A percentile compares a stretch with the other conserved stretches of the same genome.
Evolutionary conservation across 306 rosid species (phyloP).

Genomic region (Cicer arietinum): DNA sequence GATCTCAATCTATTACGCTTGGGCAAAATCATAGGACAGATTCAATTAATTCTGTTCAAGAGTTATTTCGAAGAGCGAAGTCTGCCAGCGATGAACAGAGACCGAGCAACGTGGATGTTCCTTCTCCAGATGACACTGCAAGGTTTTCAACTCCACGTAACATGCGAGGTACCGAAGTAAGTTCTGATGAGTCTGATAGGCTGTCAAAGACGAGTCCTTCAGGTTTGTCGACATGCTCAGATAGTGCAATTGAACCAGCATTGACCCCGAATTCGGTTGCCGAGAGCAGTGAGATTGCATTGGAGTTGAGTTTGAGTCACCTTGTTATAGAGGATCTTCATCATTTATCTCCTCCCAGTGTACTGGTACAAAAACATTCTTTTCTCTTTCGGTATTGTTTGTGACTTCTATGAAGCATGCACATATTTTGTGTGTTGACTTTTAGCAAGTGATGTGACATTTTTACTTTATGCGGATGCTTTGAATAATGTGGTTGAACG

Average conservation of each 20-base stretch:
- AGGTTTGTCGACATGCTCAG: slow-evolving; percentile 57
- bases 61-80: slow-evolving; percentile 57
- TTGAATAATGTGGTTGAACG: slow-evolving; percentile 40
- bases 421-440: slow-evolving; percentile 9
- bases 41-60: slow-evolving; percentile 49
- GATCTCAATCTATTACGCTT: slow-evolving; percentile 59
- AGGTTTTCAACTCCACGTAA: slow-evolving; percentile 49
- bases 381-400: slow-evolving; percentile 20
- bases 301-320: slow-evolving; percentile 40
- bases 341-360: slow-evolving; percentile 69
- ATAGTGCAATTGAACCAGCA: slow-evolving; percentile 51
- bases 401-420: slow-evolving; percentile 20
- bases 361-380: slow-evolving; percentile 51
- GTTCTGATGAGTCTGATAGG: slow-evolving; percentile 50
- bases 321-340: slow-evolving; percentile 45
- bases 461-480: slow-evolving; percentile 26
- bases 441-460: slow-evolving; percentile 34
- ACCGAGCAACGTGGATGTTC: slow-evolving; percentile 29
- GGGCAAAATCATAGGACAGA: slow-evolving; percentile 37
- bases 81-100: slow-evolving; percentile 50
- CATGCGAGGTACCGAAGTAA: slow-evolving; percentile 40
- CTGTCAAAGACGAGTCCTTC: slow-evolving; percentile 61
- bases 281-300: slow-evolving; percentile 55
- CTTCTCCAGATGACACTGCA: slow-evolving; percentile 53
- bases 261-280: slow-evolving; percentile 44